Conservation (phyloP, 2,329 filamentous ascomycete genomes). For the Alternaria incomplexa region DNA sequence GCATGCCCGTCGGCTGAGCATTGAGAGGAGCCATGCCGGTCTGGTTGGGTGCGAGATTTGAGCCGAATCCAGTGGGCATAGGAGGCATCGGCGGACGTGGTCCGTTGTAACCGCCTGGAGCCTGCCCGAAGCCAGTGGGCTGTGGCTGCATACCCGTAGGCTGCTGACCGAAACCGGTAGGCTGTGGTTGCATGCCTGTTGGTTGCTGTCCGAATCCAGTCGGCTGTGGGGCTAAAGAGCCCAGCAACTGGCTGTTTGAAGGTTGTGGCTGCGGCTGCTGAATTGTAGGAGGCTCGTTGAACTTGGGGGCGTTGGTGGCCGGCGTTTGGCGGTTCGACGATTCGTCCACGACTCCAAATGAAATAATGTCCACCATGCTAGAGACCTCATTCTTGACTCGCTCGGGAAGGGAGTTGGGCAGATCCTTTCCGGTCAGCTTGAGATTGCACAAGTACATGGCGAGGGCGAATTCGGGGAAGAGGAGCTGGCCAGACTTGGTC, state of each 20-base stretch:
- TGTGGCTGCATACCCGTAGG: slow-evolving; percentile 40
- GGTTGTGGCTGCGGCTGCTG: slow-evolving; percentile 66
- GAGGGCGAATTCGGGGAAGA: slow-evolving; percentile 96
- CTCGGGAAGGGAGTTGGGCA: slow-evolving; percentile 79
- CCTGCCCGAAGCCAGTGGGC: slow-evolving; percentile 64
- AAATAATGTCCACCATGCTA: slow-evolving; percentile 99
- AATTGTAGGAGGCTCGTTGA: slow-evolving; percentile 64
- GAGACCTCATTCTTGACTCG: slow-evolving; percentile 95
- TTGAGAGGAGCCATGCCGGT: slow-evolving; percentile 74
- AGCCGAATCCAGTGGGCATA: slow-evolving; percentile 67
- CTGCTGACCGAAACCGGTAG: slow-evolving; percentile 45
- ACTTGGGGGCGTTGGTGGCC: slow-evolving; percentile 72
- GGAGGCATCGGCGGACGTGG: slow-evolving; percentile 79
- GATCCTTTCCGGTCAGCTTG: slow-evolving; percentile 81
- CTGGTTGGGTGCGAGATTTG: slow-evolving; percentile 63
- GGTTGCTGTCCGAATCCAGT: slow-evolving; percentile 66
- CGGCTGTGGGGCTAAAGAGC: slow-evolving; percentile 60
- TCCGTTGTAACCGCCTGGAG: slow-evolving; percentile 80
- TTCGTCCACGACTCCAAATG: slow-evolving; percentile 86
- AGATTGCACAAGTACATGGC: slow-evolving; percentile 99
- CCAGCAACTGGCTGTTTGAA: slow-evolving; percentile 69
- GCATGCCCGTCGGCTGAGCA: slow-evolving; percentile 90
- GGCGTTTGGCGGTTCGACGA: slow-evolving; percentile 56
- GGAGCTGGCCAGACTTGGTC: slow-evolving; percentile 91
- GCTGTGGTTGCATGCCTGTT: slow-evolving; percentile 63